These are phyloP conservation scores for Corylus avellana DNA, from an alignment of 306 rosid species.

Conservation along the genomic window DNA sequence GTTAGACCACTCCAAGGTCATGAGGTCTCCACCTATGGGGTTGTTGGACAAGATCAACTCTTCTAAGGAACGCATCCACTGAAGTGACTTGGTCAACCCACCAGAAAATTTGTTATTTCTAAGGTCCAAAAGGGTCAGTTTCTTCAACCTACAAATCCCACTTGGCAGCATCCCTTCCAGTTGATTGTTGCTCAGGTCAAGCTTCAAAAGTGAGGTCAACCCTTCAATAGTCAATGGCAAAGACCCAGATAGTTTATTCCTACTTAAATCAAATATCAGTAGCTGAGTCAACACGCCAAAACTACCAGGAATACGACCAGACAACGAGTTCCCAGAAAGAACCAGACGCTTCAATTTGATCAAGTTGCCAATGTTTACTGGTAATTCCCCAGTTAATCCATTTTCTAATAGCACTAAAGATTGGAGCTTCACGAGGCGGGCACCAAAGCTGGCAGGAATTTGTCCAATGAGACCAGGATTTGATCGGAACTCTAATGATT, in stretches of 20 bases:
- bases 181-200: constrained; percentile 71
- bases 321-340: constrained; percentile 55
- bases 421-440: constrained; percentile 59
- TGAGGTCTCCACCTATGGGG: constrained; percentile 74
- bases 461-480: constrained; percentile 65
- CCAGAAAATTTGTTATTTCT: constrained; percentile 73
- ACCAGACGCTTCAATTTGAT: constrained; percentile 61
- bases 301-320: constrained; percentile 54
- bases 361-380: constrained; percentile 56
- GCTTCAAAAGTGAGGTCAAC: constrained; percentile 66
- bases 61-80: constrained; percentile 59
- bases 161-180: constrained; percentile 52
- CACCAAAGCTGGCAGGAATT: constrained; percentile 57
- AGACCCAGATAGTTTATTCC: constrained; percentile 70
- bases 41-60: constrained; percentile 74
- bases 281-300: constrained; percentile 53
- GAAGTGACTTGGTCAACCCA: constrained; percentile 57
- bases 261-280: constrained; percentile 70
- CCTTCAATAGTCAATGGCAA: constrained; percentile 60
- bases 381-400: constrained; percentile 63
- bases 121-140: constrained; percentile 78
- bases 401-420: constrained; percentile 69
- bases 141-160: constrained; percentile 48
- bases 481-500: constrained; percentile 73
- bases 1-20: constrained; percentile 54